phyloP scores from a whole-genome alignment of 192 early-diverging fungal species.

The Paraglomus occultum region DNA sequence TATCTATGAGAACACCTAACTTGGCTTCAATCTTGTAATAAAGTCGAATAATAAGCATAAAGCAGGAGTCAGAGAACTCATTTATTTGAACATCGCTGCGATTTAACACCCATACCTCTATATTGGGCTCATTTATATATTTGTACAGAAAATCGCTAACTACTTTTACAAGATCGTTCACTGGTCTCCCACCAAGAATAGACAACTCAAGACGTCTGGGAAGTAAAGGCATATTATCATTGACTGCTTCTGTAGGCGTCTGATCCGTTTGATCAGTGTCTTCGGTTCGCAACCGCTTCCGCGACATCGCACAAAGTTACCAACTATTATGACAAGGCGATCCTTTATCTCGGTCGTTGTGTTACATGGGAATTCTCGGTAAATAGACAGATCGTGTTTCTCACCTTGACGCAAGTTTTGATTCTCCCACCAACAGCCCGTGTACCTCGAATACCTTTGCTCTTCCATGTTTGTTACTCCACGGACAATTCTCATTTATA shows the following conservation, averaged over 20 bases:
- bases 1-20: constrained; percentile 77
- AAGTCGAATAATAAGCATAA: constrained; percentile 2
- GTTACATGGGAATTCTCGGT: no score
- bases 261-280: neutral
- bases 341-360: no score
- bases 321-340: no score
- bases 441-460: no score
- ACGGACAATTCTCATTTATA: no score
- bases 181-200: constrained; percentile 59
- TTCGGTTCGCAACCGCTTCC: neutral
- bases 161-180: constrained; percentile 59
- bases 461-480: no score
- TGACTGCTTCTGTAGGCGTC: no score
- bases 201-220: constrained; percentile 47
- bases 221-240: no score
- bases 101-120: constrained; percentile 47
- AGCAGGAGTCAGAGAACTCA: neutral
- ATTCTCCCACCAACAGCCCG: no score
- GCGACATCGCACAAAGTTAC: neutral
- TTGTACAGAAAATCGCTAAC: constrained; percentile 65
- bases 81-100: constrained; percentile 29
- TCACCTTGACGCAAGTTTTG: no score
- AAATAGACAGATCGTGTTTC: no score
- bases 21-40: constrained; percentile 86
- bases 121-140: constrained; percentile 48